Percentiles rank a stretch among this genome's conserved stretches.
phyloP scores from a whole-genome alignment of 1,284 basidiomycete genomes.

The Hemileia vastatrix region DNA sequence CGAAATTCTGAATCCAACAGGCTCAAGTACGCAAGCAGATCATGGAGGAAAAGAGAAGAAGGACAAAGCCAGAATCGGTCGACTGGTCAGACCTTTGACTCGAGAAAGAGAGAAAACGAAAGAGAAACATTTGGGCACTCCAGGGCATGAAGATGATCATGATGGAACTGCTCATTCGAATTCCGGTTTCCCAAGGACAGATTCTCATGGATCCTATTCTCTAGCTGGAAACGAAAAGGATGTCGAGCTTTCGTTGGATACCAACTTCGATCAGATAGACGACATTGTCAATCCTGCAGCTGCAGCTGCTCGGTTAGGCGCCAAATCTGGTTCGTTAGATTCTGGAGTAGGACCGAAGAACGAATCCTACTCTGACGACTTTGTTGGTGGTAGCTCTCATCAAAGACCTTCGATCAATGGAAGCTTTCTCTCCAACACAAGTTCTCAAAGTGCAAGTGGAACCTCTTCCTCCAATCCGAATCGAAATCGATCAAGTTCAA shows the following conservation, averaged over 20 bases:
- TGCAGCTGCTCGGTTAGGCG: constrained; percentile 15
- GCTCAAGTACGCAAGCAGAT: neutral
- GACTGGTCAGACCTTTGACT: constrained; percentile 18
- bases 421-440: no score
- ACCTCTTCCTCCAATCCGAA: no score
- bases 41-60: constrained; percentile 2
- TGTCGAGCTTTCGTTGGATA: constrained; percentile 57
- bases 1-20: neutral
- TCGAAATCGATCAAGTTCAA: no score
- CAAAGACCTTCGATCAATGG: neutral
- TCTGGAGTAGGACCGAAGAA: no score
- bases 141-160: constrained; percentile 2
- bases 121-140: neutral
- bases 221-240: neutral
- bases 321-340: constrained; percentile 29
- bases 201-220: neutral
- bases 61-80: neutral
- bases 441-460: neutral
- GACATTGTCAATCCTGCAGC: constrained; percentile 63
- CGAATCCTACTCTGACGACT: neutral
- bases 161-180: constrained; percentile 2
- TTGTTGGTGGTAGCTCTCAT: neutral
- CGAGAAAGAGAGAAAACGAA: constrained; percentile 19
- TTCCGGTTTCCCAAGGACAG: neutral
- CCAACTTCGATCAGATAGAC: constrained; percentile 68